Conservation (phyloP, 495 filamentous ascomycete genomes). For the Podospora anserina region DNA sequence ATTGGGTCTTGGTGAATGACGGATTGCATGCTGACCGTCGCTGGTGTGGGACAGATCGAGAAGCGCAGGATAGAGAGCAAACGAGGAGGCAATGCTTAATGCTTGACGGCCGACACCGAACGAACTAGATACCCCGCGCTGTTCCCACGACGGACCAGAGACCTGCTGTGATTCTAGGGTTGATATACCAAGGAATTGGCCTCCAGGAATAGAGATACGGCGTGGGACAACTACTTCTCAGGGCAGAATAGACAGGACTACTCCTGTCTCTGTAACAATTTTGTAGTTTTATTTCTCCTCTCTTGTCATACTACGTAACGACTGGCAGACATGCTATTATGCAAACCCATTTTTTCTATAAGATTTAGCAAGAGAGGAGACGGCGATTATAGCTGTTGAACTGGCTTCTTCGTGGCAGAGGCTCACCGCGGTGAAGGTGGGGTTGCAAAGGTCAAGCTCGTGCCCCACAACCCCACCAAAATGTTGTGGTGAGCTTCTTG, state of each 20-base stretch:
- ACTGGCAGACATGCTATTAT: not conserved
- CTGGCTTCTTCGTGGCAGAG: not conserved
- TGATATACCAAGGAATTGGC: too few species aligned
- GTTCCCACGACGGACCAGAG: not conserved
- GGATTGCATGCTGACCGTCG: slow-evolving; percentile 18
- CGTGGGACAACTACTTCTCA: not conserved
- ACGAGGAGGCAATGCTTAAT: not conserved
- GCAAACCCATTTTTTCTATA: not conserved
- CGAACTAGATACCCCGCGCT: not conserved
- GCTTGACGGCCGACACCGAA: not conserved
- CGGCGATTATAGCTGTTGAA: not conserved
- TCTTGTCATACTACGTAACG: not conserved
- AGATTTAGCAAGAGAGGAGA: not conserved
- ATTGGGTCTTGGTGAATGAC: not conserved
- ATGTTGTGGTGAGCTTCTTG: not conserved
- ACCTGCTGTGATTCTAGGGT: too few species aligned
- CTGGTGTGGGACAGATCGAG: slow-evolving; percentile 38
- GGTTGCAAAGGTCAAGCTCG: slow-evolving; percentile 6
- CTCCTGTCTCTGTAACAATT: not conserved
- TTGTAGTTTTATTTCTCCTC: not conserved
- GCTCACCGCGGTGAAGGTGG: slow-evolving; percentile 12
- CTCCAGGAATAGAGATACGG: not conserved
- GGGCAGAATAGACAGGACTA: not conserved
- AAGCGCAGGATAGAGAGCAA: slow-evolving; percentile 51
- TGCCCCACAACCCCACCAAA: slow-evolving; percentile 9